Base-by-base conservation (phyloP, 106 monocot genomes). In the Dendrobium catenatum region DNA sequence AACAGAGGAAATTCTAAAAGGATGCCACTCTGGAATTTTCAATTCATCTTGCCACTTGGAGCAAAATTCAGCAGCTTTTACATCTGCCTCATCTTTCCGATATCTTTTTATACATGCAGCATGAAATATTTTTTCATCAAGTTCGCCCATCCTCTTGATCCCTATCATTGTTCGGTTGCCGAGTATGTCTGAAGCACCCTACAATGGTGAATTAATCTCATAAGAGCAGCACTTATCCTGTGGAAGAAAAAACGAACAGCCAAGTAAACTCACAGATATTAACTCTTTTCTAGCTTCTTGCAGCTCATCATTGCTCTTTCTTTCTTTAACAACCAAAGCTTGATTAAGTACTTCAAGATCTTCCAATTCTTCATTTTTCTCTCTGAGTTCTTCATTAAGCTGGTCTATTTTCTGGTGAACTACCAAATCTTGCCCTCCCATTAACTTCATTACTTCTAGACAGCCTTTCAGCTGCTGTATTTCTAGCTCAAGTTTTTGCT, bases 311-410 rank as follows among this genome's bases (percentile, higher is more conserved):
- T 92, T 95, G 87, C 89, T 90, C 47, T 75, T 85, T 9, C 92
- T 75, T 58, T 95, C 89, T 77, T 89, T 90, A 27, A 85, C 79
- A 56, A 93, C 72, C 9, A 91, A 83, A 78, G 89, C 72, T 49
- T 87, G 87, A 81, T 95, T 90, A 41, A 89, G 44, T 11, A 76
- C 74, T 80, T 92, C 95, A 73, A 93, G 66, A 42, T 78, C 68
- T 33, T 95, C 95, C 89, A 95, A 84, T 80, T 95, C 91, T 46
- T 85, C 91, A 26, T 89, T 88, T 78, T 95, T 95, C 75, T 88
- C 90, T 80, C 90, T 84, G 59, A 92, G 61, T 47, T 92, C 83
- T 55, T 79, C 86, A 51, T 78, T 85, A 85, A 95, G 78, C 42
- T 89, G 84, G 16, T 88, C 83, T 40, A 90, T 87, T 82, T 90